phyloP scores from a whole-genome alignment of 1,284 basidiomycete genomes.

The Ustilago curta region DNA sequence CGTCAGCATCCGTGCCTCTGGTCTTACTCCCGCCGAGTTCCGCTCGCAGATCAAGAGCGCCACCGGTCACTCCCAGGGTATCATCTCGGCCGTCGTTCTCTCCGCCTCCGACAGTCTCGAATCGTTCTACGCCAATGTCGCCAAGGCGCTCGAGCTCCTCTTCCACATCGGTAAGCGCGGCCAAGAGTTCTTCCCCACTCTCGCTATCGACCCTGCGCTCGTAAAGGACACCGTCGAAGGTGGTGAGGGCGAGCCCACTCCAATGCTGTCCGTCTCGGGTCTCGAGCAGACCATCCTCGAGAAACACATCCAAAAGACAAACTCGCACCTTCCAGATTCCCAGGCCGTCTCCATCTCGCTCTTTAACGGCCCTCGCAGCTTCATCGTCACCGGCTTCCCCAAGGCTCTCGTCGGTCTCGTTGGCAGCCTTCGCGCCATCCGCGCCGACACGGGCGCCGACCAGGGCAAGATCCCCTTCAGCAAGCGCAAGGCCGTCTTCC shows the following conservation, averaged over 20 bases:
- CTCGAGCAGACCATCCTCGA: conserved; percentile 79
- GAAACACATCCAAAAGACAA: conserved; percentile 86
- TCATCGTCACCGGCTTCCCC: conserved; percentile 92
- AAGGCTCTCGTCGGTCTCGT: conserved; percentile 94
- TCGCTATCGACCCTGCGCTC: conserved; percentile 88
- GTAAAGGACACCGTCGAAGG: conserved; percentile 88
- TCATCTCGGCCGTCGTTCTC: conserved; percentile 90
- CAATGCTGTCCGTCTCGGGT: conserved; percentile 92
- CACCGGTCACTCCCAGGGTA: conserved; percentile 96
- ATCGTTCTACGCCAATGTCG: conserved; percentile 79
- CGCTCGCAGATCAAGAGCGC: conserved; percentile 82
- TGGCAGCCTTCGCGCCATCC: conserved; percentile 86
- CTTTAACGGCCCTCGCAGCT: conserved; percentile 88
- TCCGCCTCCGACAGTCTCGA: conserved; percentile 82
- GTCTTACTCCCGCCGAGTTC: conserved; percentile 83
- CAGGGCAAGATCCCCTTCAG: conserved; percentile 94
- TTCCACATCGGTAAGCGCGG: conserved; percentile 94
- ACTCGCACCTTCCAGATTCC: conserved; percentile 82
- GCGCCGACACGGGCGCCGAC: conserved; percentile 86
- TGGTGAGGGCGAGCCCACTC: conserved; percentile 90
- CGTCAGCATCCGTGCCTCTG: conserved; percentile 79
- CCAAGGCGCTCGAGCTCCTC: conserved; percentile 88
- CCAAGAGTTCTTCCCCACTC: conserved; percentile 93
- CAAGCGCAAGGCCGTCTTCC: conserved; percentile 93
- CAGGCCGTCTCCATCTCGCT: conserved; percentile 87